Base-by-base conservation (phyloP, 2,329 filamentous ascomycete species). In the Juglanconis sp. region DNA sequence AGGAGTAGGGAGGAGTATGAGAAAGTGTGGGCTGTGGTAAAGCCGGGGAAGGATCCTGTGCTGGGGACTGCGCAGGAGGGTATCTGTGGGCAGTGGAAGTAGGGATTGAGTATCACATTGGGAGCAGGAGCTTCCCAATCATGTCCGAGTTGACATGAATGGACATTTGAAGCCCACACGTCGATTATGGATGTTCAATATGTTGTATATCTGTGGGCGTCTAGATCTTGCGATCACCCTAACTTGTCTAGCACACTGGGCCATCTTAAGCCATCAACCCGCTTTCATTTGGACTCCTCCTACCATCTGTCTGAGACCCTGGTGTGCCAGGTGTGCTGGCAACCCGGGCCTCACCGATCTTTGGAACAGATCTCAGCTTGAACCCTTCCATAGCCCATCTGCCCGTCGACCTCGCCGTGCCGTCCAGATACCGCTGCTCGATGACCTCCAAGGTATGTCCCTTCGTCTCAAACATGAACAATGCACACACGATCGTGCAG, bases 41-140 rank as follows among this genome's bases (percentile, higher is more conserved):
- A 76, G 64, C 79, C 80, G 0, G 70, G 70, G 55, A 71, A 64
- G 30, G 81, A 84, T 74, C 80, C 80, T 11, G 74, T 82, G 13
- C 63, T 83, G 56, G 80, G 81, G 0, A 44, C 54, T 31, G 57
- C 56, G 2, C 53, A 53, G 13, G 61, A 56, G 36, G 61, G 61
- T 3, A 30, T 63, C 30, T 42, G 38, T 34, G 58, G 61, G 46
- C 58, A 57, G 31, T 63, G 61, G 61, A 40, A 35, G 7, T 60
- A 60, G n/a, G 5, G 38, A 24, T 5, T 42, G 10, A 24, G 24
- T 24, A 24, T 24, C 24, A 24, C 24, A 24, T 24, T 24, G 24
- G 24, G 24, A 24, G 24, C 2, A 24, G 2, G 24, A 24, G 24
- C 24, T 24, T 24, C 24, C 24, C 24, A 24, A 24, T 24, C 24